Percentiles rank a stretch among this genome's conserved stretches.
phyloP scores from a whole-genome alignment of 2,329 filamentous ascomycete genomes.

The Ustulina deusta region DNA sequence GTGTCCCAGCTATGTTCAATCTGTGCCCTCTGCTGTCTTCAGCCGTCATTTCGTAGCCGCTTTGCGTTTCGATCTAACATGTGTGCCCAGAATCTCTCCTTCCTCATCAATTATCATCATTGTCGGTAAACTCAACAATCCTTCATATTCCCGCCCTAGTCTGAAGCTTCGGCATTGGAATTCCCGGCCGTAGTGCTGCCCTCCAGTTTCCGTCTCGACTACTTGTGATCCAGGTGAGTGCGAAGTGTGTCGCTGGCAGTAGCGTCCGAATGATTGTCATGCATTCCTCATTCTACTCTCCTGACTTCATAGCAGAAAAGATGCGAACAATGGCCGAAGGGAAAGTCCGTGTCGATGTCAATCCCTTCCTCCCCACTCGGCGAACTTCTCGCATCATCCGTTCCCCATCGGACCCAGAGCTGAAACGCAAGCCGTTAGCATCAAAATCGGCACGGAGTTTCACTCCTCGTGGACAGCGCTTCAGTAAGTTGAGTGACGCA shows the following conservation, averaged over 20 bases:
- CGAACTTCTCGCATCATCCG: background rate
- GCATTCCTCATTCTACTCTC: conserved; percentile 15
- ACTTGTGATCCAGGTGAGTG: background rate
- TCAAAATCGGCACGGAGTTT: conserved; percentile 36
- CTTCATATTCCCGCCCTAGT: background rate
- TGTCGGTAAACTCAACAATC: background rate
- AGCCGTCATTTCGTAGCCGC: background rate
- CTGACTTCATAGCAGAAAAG: conserved; percentile 6
- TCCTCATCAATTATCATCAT: background rate
- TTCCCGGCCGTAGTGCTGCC: background rate
- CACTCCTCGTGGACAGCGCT: conserved; percentile 53
- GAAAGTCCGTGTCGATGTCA: conserved; percentile 26
- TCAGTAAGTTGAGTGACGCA: conserved; percentile 55
- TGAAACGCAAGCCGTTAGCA: background rate
- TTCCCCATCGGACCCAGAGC: background rate
- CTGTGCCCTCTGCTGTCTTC: background rate
- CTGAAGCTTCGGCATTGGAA: background rate
- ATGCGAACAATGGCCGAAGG: conserved; percentile 35
- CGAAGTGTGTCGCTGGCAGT: background rate
- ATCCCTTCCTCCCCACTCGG: conserved; percentile 22
- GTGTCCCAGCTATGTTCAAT: background rate
- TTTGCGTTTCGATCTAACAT: conserved; percentile 6
- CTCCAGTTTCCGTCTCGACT: background rate
- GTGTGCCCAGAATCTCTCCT: conserved; percentile 9
- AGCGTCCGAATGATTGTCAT: background rate